These are phyloP conservation scores for Fusarium kyushuense DNA, from an alignment of 2,329 filamentous ascomycete species.

Conservation along the genomic window DNA sequence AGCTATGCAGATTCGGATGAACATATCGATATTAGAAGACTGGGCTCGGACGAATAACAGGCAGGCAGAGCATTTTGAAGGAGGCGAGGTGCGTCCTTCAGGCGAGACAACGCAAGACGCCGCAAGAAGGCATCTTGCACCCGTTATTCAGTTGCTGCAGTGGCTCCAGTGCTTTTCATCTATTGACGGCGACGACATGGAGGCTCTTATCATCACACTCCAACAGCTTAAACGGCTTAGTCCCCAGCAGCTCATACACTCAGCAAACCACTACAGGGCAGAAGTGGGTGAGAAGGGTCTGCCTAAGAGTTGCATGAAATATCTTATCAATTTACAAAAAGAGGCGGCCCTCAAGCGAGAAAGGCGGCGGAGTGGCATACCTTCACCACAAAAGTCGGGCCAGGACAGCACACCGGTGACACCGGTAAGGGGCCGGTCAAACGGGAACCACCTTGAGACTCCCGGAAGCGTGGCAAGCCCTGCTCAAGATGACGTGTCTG, in stretches of 20 bases:
- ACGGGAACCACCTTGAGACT: conserved; percentile 60
- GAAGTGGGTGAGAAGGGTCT: conserved; percentile 96
- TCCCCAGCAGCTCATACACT: conserved; percentile 89
- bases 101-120: conserved; percentile 91
- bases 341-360: conserved; percentile 74
- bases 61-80: conserved; percentile 94
- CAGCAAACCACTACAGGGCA: conserved; percentile 90
- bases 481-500: conserved; percentile 54
- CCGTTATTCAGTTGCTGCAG: conserved; percentile 92
- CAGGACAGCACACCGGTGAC: conserved; percentile 59
- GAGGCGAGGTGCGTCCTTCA: conserved; percentile 84
- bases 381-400: conserved; percentile 55
- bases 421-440: conserved; percentile 56
- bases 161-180: conserved; percentile 99
- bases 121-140: conserved; percentile 84
- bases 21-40: conserved; percentile 93
- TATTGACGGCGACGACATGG: conserved; percentile 84
- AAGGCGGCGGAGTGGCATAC: conserved; percentile 61
- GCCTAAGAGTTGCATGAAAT: conserved; percentile 88
- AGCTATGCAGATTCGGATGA: conserved; percentile 99
- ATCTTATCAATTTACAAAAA: conserved; percentile 82
- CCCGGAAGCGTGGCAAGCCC: conserved; percentile 57
- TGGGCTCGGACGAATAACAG: conserved; percentile 96
- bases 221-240: conserved; percentile 88
- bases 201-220: conserved; percentile 87